These are phyloP conservation scores for Anethum foeniculum DNA, from an alignment of 140 eudicot genomes.

Conservation along the genomic window DNA sequence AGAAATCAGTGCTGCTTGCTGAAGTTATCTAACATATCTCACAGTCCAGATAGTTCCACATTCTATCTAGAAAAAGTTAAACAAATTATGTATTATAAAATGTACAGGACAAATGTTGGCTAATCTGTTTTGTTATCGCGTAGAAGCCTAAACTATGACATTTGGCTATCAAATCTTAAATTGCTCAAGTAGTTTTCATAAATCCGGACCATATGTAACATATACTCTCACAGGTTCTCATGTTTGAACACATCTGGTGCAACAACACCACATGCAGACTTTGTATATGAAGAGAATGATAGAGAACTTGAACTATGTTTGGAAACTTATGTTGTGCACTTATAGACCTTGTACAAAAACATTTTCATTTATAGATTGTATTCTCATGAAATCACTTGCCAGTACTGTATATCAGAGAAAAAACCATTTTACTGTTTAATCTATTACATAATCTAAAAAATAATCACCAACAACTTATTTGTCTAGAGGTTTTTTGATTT, in stretches of 20 bases:
- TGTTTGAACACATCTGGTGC: neutral
- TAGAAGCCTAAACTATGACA: neutral
- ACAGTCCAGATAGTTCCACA: neutral
- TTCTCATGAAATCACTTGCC: neutral
- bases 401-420: neutral
- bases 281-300: neutral
- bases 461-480: neutral
- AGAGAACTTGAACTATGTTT: neutral
- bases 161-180: neutral
- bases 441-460: neutral
- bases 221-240: neutral
- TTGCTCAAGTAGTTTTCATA: neutral
- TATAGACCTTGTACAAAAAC: neutral
- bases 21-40: too few relatives aligned
- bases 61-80: neutral
- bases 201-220: neutral
- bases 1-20: neutral
- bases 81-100: neutral
- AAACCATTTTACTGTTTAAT: neutral
- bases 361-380: neutral
- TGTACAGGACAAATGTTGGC: neutral
- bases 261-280: neutral
- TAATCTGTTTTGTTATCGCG: neutral
- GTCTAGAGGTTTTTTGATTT: neutral
- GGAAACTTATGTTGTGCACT: neutral